phyloP scores from a whole-genome alignment of 139 green algal genomes.

The Chlamydomonas sp. region DNA sequence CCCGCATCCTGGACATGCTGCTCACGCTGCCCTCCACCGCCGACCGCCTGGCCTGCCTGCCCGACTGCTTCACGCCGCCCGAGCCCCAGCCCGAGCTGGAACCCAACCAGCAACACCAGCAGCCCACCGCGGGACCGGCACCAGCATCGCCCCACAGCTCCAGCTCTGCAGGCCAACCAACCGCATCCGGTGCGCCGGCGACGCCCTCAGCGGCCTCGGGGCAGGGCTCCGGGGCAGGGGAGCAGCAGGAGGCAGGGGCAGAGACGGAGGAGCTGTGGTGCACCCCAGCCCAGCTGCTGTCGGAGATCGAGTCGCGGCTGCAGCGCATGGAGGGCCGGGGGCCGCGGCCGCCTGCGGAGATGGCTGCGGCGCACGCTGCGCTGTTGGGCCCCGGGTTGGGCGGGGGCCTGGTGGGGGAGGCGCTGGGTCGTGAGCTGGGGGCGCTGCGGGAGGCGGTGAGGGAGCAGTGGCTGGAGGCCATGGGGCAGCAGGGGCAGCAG shows the following conservation, averaged over 20 bases:
- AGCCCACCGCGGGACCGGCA: constrained; percentile 7
- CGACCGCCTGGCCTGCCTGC: constrained; percentile 53
- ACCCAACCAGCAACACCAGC: constrained; percentile 4
- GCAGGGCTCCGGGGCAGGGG: no score
- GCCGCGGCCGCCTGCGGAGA: background rate
- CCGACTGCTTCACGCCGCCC: constrained; percentile 70
- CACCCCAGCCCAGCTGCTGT: constrained; percentile 61
- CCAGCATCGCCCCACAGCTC: background rate
- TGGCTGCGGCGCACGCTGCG: background rate
- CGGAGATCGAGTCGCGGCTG: constrained; percentile 54
- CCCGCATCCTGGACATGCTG: constrained; percentile 64
- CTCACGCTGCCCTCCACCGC: constrained; percentile 35
- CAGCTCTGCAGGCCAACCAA: background rate
- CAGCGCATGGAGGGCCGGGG: constrained; percentile 8
- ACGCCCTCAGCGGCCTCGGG: no score
- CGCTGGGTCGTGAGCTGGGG: constrained; percentile 11
- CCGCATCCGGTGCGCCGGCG: background rate
- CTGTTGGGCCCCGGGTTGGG: background rate
- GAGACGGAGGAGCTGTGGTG: constrained; percentile 59
- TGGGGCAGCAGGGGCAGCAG: no score
- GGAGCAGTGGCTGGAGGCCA: constrained; percentile 10
- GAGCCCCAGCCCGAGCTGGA: background rate
- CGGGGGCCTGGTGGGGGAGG: background rate
- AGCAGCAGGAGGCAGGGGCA: background rate
- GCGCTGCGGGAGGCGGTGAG: constrained; percentile 27